Evolutionary conservation across 2,329 filamentous ascomycete species (phyloP).

Genomic region (Exophiala oligosperma): DNA sequence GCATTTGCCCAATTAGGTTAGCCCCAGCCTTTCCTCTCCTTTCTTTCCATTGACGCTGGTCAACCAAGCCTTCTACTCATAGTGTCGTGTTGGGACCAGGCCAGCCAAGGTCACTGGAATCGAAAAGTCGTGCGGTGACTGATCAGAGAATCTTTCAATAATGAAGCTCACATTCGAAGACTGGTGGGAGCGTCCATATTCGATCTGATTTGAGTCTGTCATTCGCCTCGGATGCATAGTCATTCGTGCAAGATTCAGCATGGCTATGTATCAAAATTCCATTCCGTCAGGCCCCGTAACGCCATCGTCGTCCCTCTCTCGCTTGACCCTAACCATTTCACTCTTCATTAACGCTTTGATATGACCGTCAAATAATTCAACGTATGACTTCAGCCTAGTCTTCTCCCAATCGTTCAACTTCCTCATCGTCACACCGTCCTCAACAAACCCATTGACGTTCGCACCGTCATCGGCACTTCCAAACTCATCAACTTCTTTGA

Average conservation of each 20-base stretch:
- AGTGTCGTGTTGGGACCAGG: too few relatives aligned
- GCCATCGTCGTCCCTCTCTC: conserved; percentile 52
- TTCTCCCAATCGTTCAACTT: conserved; percentile 89
- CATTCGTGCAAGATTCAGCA: not conserved
- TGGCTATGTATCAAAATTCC: conserved; percentile 57
- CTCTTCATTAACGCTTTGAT: conserved; percentile 78
- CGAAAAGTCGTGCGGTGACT: too few relatives aligned
- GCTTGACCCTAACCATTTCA: conserved; percentile 52
- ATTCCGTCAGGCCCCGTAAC: conserved; percentile 53
- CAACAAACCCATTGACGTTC: conserved; percentile 33
- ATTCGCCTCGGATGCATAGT: too few relatives aligned
- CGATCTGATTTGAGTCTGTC: too few relatives aligned
- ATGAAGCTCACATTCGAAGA: too few relatives aligned
- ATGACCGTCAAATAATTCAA: conserved; percentile 84
- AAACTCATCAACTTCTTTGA: conserved; percentile 86
- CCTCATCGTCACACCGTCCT: conserved; percentile 35
- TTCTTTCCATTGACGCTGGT: not conserved
- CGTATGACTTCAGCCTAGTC: conserved; percentile 88
- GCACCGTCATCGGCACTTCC: conserved; percentile 49
- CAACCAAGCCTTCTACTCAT: too few relatives aligned
- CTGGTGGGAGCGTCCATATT: too few relatives aligned
- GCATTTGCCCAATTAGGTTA: too few relatives aligned
- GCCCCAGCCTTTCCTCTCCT: too few relatives aligned
- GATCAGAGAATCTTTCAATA: too few relatives aligned
- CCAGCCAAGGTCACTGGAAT: too few relatives aligned